Evolutionary conservation across 805 yeast genomes (phyloP), one percentile per base, ranked within the genome.

Genomic region (Pichia thaimueangensis): DNA sequence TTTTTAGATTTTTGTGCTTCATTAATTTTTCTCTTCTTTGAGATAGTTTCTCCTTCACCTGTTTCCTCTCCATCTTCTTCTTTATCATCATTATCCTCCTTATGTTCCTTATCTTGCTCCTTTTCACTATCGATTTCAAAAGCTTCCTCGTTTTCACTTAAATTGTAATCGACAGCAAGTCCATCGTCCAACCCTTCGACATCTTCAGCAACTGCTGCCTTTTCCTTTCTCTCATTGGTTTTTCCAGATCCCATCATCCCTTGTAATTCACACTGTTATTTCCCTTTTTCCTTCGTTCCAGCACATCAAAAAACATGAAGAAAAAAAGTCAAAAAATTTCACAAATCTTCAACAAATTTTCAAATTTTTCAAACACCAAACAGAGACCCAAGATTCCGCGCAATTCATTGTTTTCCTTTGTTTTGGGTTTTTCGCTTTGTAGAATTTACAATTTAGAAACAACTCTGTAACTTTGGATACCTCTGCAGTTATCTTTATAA

Each of bases 171-270:
- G 30, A 83, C 84, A 4, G 71, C 82, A 38, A 86, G 65, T 3
- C 87, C 91, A 57, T 86, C 95, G 39, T 85, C 89, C 45, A 86
- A 67, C 47, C 82, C 95, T 60, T 87, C 95, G 13, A 73, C 83
- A 11, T 42, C 58, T 46, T 42, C 12, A 17, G 23, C 5, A 31
- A 17, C 33, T 23, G 24, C 38, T 15, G 25, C 21, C 21, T 13
- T 15, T 29, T 12, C 24, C 19, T 21, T 25, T 25, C 17, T 17
- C 15, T 21, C 22, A 12, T 12, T 33, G 12, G 6, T 30, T 30
- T 30, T 15, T 15, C 16, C 20, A 23, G 25, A 28, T 28, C 30
- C 25, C 25, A 23, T 23, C n/a, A n/a, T n/a, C n/a, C n/a, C n/a
- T n/a, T n/a, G 31, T 29, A 8, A 29, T 29, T 15, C 31, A n/a